These are phyloP conservation scores for Penicillium concentricum DNA, from an alignment of 2,329 filamentous ascomycete species.

Conservation along the genomic window DNA sequence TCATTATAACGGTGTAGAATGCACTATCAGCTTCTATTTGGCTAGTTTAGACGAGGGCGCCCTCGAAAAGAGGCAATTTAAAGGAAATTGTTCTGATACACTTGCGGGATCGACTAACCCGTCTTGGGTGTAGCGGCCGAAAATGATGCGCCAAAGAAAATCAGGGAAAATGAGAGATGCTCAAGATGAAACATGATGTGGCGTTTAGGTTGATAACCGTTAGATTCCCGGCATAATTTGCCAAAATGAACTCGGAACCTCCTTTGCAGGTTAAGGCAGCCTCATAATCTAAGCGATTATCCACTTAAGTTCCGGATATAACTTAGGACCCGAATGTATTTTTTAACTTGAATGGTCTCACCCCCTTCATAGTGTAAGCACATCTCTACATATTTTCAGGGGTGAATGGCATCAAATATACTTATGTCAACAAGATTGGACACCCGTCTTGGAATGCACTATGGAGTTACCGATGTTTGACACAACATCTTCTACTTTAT, in stretches of 20 bases:
- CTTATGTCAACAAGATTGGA: too few relatives aligned
- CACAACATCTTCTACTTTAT: too few relatives aligned
- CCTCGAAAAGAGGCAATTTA: conserved; percentile 13
- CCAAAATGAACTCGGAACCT: conserved; percentile 10
- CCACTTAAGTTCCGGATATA: neutral
- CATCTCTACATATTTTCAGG: neutral
- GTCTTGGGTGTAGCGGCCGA: conserved; percentile 15
- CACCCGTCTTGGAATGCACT: too few relatives aligned
- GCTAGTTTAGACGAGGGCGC: neutral
- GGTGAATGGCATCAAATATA: neutral
- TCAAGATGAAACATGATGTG: conserved; percentile 25
- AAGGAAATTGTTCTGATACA: conserved; percentile 17
- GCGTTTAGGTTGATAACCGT: conserved; percentile 9
- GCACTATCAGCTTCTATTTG: conserved; percentile 10
- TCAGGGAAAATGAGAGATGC: conserved; percentile 12
- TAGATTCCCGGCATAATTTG: conserved; percentile 2
- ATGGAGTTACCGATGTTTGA: too few relatives aligned
- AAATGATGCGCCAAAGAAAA: neutral
- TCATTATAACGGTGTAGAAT: conserved; percentile 1
- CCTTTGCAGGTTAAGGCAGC: conserved; percentile 7
- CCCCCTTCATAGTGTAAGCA: too few relatives aligned
- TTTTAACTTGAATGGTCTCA: too few relatives aligned
- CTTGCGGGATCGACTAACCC: conserved; percentile 13
- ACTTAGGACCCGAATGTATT: neutral
- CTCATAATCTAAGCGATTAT: neutral